phyloP scores from a whole-genome alignment of 2,329 filamentous ascomycete genomes.

The Pochonia chlamydosporia region DNA sequence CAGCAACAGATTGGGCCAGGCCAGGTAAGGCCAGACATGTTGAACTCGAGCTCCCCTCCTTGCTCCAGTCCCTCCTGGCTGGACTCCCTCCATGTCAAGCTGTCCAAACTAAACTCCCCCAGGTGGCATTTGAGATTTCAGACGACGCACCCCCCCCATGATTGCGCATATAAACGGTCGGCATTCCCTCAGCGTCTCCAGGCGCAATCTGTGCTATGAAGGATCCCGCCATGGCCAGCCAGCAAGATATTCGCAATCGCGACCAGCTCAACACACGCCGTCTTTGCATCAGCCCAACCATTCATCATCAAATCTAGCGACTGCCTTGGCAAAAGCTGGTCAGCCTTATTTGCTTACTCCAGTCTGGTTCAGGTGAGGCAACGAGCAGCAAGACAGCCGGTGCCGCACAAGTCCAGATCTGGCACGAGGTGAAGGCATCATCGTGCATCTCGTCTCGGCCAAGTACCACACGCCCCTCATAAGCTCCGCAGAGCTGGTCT shows the following conservation, averaged over 20 bases:
- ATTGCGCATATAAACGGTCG: conserved; percentile 43
- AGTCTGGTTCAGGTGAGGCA: no score
- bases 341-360: no score
- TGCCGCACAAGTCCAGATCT: conserved; percentile 3
- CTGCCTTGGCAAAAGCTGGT: no score
- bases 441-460: conserved; percentile 2
- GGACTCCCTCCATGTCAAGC: no score
- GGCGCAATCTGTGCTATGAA: background rate
- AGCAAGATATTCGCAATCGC: background rate
- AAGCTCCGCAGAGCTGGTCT: background rate
- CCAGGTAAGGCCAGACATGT: no score
- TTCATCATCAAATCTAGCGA: background rate
- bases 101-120: no score
- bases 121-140: no score
- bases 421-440: conserved; percentile 5
- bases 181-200: conserved; percentile 30
- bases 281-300: background rate
- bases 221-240: background rate
- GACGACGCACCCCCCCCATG: conserved; percentile 3
- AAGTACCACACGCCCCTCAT: conserved; percentile 3
- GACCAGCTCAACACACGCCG: background rate
- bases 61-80: no score
- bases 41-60: no score
- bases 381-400: background rate
- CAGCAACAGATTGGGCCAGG: no score